Base-by-base conservation (phyloP, 1,139 yeast genomes). In the Debaryomyces udenii region DNA sequence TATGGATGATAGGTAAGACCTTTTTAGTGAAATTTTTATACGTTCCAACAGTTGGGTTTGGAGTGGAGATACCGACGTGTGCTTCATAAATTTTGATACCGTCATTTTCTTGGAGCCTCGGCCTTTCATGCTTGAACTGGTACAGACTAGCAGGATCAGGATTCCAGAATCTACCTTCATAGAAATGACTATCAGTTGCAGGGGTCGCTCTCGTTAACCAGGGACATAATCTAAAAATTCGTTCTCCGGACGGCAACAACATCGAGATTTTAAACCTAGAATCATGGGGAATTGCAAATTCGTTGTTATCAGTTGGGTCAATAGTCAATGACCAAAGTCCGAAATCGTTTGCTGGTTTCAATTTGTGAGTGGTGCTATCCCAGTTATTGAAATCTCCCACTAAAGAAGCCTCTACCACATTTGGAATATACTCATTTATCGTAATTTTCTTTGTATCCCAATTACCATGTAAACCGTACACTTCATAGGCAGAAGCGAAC, bases 81-180 rank as follows among this genome's bases (percentile, higher is more conserved):
- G 97, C 97, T 66, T 93, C 99, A 63, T 93, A 93, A 41, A 93
- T 86, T 59, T 86, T 83, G 50, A 90, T 70, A 3, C 77, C 78
- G 23, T 86, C 83, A 5, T 57, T 53, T 35, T 56, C 54, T 31
- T 64, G 54, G 38, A 77, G 64, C 10, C 52, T 53, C 0, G 96
- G 96, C 49, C 93, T 74, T 24, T 62, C 45, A 61, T 89, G 65
- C 60, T 83, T 76, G 67, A 88, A 88, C 31, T 59, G 48, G 62
- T 91, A 90, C 9, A 55, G 49, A 3, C 63, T 51, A 2, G 56
- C 50, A 10, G 64, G 53, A 9, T 13, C 14, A 1, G 97, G 97
- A 59, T 91, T 87, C 98, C 98, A 93, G 64, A 88, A 93, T 41
- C 96, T 71, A 3, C 94, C 95, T 49, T 93, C 97, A 57, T 87